Evolutionary conservation across 1,284 basidiomycete genomes (phyloP).

Genomic region (Sanghuangporus sanghuang): DNA sequence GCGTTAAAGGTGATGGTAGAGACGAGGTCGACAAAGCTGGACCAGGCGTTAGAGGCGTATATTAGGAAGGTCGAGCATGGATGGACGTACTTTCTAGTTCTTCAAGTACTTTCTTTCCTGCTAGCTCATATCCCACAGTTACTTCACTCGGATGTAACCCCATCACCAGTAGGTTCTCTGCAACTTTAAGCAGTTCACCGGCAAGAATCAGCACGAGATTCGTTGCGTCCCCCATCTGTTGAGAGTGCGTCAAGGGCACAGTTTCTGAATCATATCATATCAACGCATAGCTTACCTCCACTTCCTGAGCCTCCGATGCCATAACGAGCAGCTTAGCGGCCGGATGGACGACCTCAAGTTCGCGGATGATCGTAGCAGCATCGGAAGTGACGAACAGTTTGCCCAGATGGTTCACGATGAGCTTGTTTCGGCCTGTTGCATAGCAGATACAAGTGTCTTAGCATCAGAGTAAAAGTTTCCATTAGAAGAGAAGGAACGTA

Average conservation of each 20-base stretch:
- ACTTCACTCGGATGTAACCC: slow-evolving; percentile 95
- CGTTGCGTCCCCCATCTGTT: slow-evolving; percentile 93
- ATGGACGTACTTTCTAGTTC: slow-evolving; percentile 82
- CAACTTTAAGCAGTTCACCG: slow-evolving; percentile 93
- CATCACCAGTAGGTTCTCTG: slow-evolving; percentile 91
- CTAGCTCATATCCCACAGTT: slow-evolving; percentile 94
- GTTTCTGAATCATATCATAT: neutral
- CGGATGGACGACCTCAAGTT: slow-evolving; percentile 98
- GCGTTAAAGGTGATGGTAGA: slow-evolving; percentile 77
- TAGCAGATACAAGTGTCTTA: neutral
- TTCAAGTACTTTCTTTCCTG: slow-evolving; percentile 78
- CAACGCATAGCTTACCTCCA: slow-evolving; percentile 58
- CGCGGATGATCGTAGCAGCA: slow-evolving; percentile 97
- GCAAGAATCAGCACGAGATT: slow-evolving; percentile 95
- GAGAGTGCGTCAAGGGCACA: neutral
- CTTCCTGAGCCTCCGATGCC: slow-evolving; percentile 95
- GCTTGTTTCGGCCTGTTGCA: slow-evolving; percentile 80
- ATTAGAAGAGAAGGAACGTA: slow-evolving; percentile 32
- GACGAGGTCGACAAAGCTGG: slow-evolving; percentile 59
- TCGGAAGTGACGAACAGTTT: slow-evolving; percentile 97
- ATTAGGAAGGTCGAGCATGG: slow-evolving; percentile 10
- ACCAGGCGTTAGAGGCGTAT: slow-evolving; percentile 17
- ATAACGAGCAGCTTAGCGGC: slow-evolving; percentile 97
- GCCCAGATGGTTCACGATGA: slow-evolving; percentile 95
- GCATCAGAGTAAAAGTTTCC: neutral